Conservation (phyloP, 768 basidiomycete species). For the Collybiopsis confluens region DNA sequence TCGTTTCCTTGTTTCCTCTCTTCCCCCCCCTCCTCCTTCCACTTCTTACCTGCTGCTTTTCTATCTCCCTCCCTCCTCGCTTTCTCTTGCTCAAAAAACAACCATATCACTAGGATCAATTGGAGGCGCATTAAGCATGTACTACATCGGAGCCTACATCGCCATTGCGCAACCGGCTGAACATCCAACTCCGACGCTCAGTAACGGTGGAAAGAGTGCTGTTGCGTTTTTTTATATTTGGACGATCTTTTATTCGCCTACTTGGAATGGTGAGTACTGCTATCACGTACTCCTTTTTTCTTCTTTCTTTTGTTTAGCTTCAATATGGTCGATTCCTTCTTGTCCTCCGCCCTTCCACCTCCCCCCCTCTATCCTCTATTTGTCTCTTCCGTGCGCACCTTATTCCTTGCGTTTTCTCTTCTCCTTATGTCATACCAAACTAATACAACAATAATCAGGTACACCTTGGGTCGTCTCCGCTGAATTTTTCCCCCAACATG, state of each 20-base stretch:
- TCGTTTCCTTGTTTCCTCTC: no score
- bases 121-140: slow-evolving; percentile 36
- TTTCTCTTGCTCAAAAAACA: no score
- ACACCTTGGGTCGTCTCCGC: background rate
- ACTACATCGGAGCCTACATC: slow-evolving; percentile 42
- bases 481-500: slow-evolving; percentile 30
- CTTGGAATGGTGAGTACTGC: slow-evolving; percentile 46
- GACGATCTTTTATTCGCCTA: slow-evolving; percentile 33
- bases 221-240: slow-evolving; percentile 35
- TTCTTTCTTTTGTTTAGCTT: no score
- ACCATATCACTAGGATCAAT: no score
- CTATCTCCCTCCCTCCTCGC: no score
- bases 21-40: no score
- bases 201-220: slow-evolving; percentile 27
- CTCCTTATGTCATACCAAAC: no score
- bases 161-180: slow-evolving; percentile 28
- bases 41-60: no score
- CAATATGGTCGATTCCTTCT: no score
- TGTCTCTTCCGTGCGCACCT: background rate
- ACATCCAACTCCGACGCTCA: slow-evolving; percentile 14
- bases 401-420: background rate
- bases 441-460: no score
- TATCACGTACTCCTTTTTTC: slow-evolving; percentile 39
- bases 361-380: no score
- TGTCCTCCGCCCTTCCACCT: no score